Evolutionary conservation across 768 basidiomycete genomes (phyloP).

Genomic region (Agrocybe pediades): DNA sequence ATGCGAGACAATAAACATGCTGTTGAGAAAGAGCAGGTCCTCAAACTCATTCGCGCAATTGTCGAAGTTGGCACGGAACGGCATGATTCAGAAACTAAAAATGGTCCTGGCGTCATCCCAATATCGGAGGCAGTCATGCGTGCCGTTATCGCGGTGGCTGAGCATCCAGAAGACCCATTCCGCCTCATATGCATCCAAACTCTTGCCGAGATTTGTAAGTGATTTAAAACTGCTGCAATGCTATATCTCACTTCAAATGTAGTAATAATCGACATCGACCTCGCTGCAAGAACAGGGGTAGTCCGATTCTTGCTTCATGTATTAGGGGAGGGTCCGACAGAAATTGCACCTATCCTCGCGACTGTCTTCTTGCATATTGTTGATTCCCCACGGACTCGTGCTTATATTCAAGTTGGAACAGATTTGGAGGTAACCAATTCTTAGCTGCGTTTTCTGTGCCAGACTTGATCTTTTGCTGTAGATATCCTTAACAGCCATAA

Average conservation of each 20-base stretch:
- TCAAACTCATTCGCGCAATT: conserved; percentile 85
- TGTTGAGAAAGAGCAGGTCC: conserved; percentile 88
- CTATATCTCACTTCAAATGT: not conserved
- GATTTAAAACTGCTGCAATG: not conserved
- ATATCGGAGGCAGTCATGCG: conserved; percentile 80
- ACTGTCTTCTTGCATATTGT: conserved; percentile 80
- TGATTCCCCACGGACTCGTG: conserved; percentile 83
- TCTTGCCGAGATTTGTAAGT: conserved; percentile 85
- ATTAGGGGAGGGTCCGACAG: conserved; percentile 87
- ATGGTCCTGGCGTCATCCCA: conserved; percentile 50
- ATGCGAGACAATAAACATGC: conserved; percentile 82
- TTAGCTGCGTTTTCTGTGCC: not conserved
- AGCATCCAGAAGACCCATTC: conserved; percentile 90
- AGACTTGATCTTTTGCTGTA: conserved; percentile 26
- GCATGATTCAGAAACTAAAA: conserved; percentile 41
- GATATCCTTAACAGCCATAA: conserved; percentile 88
- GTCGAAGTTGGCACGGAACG: conserved; percentile 74
- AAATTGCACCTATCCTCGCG: conserved; percentile 77
- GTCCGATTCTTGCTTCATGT: conserved; percentile 85
- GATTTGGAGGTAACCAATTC: conserved; percentile 87
- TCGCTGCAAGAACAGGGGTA: conserved; percentile 79
- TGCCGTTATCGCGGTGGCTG: conserved; percentile 90
- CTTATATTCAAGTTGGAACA: conserved; percentile 74
- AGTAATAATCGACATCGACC: conserved; percentile 89
- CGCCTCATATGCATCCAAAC: conserved; percentile 82